A percentile compares a stretch with the other conserved stretches of the same genome.
Evolutionary conservation across 768 basidiomycete genomes (phyloP).

Genomic region (Paxillus involutus): DNA sequence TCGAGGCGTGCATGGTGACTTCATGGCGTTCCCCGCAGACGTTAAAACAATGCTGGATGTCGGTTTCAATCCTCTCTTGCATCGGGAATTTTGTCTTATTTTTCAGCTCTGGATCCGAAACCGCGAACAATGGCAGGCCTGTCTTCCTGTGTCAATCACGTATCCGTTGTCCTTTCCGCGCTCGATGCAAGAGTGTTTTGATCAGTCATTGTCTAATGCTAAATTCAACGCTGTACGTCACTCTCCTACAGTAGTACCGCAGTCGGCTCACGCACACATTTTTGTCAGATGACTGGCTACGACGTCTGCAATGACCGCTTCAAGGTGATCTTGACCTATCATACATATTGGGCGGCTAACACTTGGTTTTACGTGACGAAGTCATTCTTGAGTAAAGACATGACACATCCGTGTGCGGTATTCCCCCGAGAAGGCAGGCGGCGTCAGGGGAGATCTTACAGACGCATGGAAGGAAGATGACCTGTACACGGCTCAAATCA

Average conservation of each 20-base stretch:
- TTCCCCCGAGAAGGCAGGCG: too few species aligned
- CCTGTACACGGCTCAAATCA: constrained; percentile 42
- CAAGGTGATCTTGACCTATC: constrained; percentile 39
- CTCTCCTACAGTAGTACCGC: constrained; percentile 48
- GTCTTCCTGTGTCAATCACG: constrained; percentile 48
- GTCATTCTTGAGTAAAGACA: too few species aligned
- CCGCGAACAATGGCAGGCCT: neutral
- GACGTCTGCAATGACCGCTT: constrained; percentile 85
- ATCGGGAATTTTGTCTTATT: constrained; percentile 4
- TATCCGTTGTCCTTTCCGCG: neutral
- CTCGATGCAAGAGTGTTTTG: neutral
- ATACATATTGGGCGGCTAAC: too few species aligned
- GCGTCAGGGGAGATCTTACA: too few species aligned
- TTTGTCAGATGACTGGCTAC: constrained; percentile 60
- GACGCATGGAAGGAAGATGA: too few species aligned
- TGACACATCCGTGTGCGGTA: too few species aligned
- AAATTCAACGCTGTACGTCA: constrained; percentile 55
- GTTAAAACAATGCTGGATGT: constrained; percentile 56
- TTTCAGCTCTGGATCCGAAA: constrained; percentile 58
- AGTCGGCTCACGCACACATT: constrained; percentile 55
- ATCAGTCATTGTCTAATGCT: neutral
- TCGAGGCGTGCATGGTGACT: constrained; percentile 63
- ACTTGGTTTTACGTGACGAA: too few species aligned
- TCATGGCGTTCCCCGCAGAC: constrained; percentile 43
- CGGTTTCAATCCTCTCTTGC: constrained; percentile 21